These are phyloP conservation scores for Aspergillus taichungensis DNA, from an alignment of 495 filamentous ascomycete genomes.

Conservation along the genomic window DNA sequence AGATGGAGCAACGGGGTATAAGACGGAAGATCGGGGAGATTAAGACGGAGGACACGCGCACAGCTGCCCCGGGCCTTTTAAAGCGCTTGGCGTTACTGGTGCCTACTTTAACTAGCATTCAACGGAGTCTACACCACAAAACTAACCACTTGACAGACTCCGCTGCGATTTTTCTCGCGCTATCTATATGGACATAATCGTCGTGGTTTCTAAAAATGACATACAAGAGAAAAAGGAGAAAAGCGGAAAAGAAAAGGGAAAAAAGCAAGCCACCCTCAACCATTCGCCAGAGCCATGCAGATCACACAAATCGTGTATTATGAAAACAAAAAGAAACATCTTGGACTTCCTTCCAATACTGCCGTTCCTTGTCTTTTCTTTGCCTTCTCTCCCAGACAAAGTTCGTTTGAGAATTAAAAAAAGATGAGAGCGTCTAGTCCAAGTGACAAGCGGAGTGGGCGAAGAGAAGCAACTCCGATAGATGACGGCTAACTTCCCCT, in stretches of 20 bases:
- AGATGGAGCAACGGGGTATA: background rate
- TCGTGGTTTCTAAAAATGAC: conserved; percentile 14
- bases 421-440: no score
- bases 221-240: conserved; percentile 15
- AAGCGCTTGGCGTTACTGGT: no score
- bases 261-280: conserved; percentile 11
- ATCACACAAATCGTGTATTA: conserved; percentile 8
- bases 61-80: no score
- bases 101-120: no score
- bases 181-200: conserved; percentile 19
- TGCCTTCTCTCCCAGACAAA: no score
- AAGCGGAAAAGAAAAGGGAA: conserved; percentile 7
- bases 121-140: no score
- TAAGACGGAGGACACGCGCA: no score
- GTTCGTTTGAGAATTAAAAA: no score
- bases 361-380: no score
- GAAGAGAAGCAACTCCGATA: no score
- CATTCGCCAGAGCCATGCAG: conserved; percentile 39
- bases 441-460: no score
- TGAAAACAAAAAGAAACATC: conserved; percentile 8
- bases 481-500: background rate
- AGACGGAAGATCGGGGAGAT: background rate
- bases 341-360: conserved; percentile 1
- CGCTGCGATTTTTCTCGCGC: background rate
- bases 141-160: no score